Conservation (phyloP, 1,284 basidiomycete genomes). For the Trametes pubescens region DNA sequence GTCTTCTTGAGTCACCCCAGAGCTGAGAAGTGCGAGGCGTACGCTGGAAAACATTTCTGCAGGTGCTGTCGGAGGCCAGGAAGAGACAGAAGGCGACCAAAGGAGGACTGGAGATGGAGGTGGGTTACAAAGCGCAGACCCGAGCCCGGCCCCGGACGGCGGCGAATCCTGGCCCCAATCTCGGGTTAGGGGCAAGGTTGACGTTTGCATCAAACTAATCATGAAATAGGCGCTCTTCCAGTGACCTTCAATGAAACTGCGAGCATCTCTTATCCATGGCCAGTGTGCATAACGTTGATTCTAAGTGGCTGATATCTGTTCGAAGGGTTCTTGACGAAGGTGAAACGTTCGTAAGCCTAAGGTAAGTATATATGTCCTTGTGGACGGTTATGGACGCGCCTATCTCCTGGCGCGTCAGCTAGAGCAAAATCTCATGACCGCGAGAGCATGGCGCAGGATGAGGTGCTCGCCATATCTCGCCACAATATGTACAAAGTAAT, state of each 20-base stretch:
- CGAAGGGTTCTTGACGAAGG: no score
- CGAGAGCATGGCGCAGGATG: constrained; percentile 5
- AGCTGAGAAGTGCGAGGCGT: not conserved
- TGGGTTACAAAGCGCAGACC: constrained; percentile 13
- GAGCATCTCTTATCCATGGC: no score
- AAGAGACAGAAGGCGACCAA: not conserved
- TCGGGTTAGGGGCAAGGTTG: constrained; percentile 7
- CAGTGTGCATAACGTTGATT: no score
- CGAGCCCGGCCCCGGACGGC: not conserved
- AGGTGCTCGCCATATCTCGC: constrained; percentile 2
- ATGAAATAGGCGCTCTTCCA: no score
- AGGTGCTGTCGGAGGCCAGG: not conserved
- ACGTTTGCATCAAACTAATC: no score
- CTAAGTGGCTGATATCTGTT: no score
- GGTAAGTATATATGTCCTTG: no score
- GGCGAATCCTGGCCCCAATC: constrained; percentile 7
- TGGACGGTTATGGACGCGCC: no score
- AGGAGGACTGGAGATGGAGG: not conserved
- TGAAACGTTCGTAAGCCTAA: no score
- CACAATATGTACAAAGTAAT: not conserved
- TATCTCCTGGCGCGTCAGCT: no score
- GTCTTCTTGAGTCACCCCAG: not conserved
- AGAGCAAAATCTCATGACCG: not conserved
- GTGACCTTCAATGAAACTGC: no score
- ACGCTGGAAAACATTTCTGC: not conserved